Base-by-base conservation (phyloP, 495 filamentous ascomycete genomes). In the Geopyxis carbonaria region DNA sequence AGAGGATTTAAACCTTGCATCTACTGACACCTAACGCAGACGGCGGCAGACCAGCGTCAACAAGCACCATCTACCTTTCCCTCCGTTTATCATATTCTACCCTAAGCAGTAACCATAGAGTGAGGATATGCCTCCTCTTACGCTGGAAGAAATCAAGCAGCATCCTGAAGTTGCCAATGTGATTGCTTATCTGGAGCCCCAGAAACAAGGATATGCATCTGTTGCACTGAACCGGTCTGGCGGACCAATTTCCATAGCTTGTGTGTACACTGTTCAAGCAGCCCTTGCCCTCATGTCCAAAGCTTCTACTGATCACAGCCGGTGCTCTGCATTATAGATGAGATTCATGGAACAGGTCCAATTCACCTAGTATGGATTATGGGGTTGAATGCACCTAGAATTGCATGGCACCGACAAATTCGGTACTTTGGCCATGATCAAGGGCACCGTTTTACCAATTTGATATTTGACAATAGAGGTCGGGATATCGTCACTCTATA, bases 341-440 rank as follows among this genome's bases (percentile, higher is more conserved):
- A 91, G 51, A 65, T 85, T 22, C 82, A 92, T 61, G 83, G 83
- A 29, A 62, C 65, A 19, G 83, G 83, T 0, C 68, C 72, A 8
- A 60, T 68, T 20, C 73, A 76, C 48, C 56, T 89, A 29, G 63
- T 87, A 72, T 67, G 73, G 58, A 67, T 79, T 52, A 72, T 72
- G 66, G 75, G 75, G 38, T 59, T 78, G n/a, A 76, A 65, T 25
- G 64, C 62, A 7, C 60, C 72, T 30, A 75, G 69, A 45, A 61
- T 68, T 57, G 64, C 68, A 21, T 51, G 59, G 58, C 53, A 59
- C 59, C 45, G 63, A 14, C 38, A 41, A 18, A 13, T 41, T 9
- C 22, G 27, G 18, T 32, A 33, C 15, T 41, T 41, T 46, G 78
- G 76, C 28, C 80, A 89, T 60, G 58, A 71, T n/a, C 61, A 70